Evolutionary conservation across 73 alveolate species (phyloP), one percentile per base, ranked within the genome.

Genomic region (Paramecium bursaria): DNA sequence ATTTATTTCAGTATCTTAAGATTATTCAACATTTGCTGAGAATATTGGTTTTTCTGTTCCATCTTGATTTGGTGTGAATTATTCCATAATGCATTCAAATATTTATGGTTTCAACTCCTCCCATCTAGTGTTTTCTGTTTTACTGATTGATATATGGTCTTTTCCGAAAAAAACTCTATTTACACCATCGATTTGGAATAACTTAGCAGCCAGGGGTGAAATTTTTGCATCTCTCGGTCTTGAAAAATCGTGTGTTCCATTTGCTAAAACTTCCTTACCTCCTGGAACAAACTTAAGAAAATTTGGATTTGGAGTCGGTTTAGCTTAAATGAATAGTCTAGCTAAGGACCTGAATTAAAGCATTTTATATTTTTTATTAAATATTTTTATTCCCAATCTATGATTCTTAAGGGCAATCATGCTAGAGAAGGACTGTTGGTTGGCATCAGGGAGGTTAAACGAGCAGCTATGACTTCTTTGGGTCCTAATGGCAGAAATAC

Each of bases 401-500:
- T n/a, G n/a, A n/a, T n/a, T n/a, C n/a, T n/a, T n/a, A n/a, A n/a
- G n/a, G n/a, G 76, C 33, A 57, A 48, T 30, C 27, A 57, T 14
- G 96, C 98, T 17, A 48, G 98, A 13, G 33, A 51, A 2, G 17
- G 85, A 9, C 39, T 93, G 7, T 73, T 86, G 26, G 15, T 46
- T 35, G 98, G 98, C 17, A 88, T 93, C 35, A 46, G 75, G 29
- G 33, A 52, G 22, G 73, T 94, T 27, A 75, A 93, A 19, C 55
- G 85, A 15, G 76, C 96, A 30, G 97, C 85, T 42, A 74, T 51
- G 19, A 57, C 74, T 4, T 93, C 98, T 14, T 74, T 87, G 21
- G 98, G 98, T 3, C 98, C 98, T n/a, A 48, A 90, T 79, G 98
- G 98, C 13, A 61, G 96, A 35, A 92, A 92, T 57, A 95, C 88